phyloP scores from a whole-genome alignment of 139 green algal genomes.

The Limnomonas spitsbergensis region DNA sequence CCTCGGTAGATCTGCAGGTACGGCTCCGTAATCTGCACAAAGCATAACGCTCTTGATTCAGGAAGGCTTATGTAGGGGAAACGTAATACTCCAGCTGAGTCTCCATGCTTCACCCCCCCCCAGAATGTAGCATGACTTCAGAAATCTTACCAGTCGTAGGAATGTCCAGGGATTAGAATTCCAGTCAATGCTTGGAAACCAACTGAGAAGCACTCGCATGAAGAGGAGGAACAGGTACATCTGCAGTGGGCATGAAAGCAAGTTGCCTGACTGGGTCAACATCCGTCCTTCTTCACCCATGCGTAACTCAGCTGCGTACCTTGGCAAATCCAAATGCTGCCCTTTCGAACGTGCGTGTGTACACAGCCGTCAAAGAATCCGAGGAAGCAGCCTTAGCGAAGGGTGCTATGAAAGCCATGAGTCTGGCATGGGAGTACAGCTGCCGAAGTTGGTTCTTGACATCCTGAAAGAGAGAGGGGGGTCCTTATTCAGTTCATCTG shows the following conservation, averaged over 20 bases:
- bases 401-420: constrained; percentile 38
- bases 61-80: too few species aligned
- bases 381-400: constrained; percentile 27
- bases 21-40: constrained; percentile 87
- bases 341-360: constrained; percentile 59
- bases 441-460: constrained; percentile 31
- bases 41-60: too few species aligned
- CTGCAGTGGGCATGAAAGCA: constrained; percentile 42
- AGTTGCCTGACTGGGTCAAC: background rate
- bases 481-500: background rate
- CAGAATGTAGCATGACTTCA: too few species aligned
- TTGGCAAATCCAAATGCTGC: constrained; percentile 64
- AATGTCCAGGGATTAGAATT: constrained; percentile 89
- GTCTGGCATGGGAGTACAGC: constrained; percentile 9
- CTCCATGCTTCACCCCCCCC: too few species aligned
- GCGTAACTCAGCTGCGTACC: too few species aligned
- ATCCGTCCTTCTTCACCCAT: background rate
- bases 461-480: constrained; percentile 16
- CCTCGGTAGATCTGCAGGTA: constrained; percentile 96
- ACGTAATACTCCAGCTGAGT: too few species aligned
- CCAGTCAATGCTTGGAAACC: constrained; percentile 96
- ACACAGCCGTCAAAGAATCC: constrained; percentile 47
- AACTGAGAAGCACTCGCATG: constrained; percentile 89
- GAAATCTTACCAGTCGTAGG: constrained; percentile 72
- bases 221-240: constrained; percentile 95